Conservation (phyloP, 768 basidiomycete species). For the Termitomyces eurrhizus region DNA sequence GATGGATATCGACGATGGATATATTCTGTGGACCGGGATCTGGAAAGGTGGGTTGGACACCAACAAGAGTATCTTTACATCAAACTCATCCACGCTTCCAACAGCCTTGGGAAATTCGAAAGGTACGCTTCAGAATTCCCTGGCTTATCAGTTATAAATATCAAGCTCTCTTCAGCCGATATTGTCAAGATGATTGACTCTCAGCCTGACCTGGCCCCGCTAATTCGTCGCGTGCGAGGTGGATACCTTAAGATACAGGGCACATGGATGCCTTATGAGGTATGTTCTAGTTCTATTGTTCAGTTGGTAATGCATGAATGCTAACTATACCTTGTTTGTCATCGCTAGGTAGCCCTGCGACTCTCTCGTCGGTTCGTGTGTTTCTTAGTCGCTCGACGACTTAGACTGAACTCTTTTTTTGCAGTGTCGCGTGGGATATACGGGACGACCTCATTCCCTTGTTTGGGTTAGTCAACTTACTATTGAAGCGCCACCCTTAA, state of each 20-base stretch:
- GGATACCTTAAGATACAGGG: slow-evolving; percentile 92
- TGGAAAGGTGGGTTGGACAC: slow-evolving; percentile 72
- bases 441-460: slow-evolving; percentile 83
- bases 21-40: slow-evolving; percentile 89
- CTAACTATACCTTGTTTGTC: slow-evolving; percentile 5
- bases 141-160: slow-evolving; percentile 1
- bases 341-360: slow-evolving; percentile 65
- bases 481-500: neutral
- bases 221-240: slow-evolving; percentile 80
- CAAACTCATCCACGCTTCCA: slow-evolving; percentile 14
- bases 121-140: slow-evolving; percentile 39
- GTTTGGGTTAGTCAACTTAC: slow-evolving; percentile 59
- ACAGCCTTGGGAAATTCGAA: slow-evolving; percentile 85
- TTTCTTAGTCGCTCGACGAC: slow-evolving; percentile 13
- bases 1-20: slow-evolving; percentile 94
- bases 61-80: neutral
- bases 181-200: slow-evolving; percentile 93
- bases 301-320: neutral
- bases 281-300: slow-evolving; percentile 26
- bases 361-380: slow-evolving; percentile 69
- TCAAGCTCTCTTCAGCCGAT: slow-evolving; percentile 54
- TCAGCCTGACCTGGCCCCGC: slow-evolving; percentile 79
- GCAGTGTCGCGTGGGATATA: slow-evolving; percentile 85
- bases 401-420: slow-evolving; percentile 5
- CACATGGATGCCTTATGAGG: slow-evolving; percentile 93